Conservation (phyloP, 2,329 filamentous ascomycete species). For the Venturia aucupariae region DNA sequence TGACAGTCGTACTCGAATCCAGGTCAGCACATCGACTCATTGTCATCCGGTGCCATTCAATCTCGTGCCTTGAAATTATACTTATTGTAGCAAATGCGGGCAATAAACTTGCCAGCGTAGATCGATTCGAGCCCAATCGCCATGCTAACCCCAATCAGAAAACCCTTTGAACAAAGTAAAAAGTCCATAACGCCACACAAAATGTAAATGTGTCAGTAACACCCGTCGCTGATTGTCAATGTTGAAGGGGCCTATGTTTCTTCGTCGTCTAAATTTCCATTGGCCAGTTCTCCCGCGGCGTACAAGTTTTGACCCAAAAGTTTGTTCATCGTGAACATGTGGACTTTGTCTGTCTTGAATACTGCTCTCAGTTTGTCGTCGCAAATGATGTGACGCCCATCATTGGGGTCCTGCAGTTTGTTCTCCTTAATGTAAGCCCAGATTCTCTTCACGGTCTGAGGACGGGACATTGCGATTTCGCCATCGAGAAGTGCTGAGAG, state of each 20-base stretch:
- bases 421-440: constrained; percentile 92
- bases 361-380: constrained; percentile 86
- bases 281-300: constrained; percentile 57
- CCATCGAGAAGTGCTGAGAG: constrained; percentile 58
- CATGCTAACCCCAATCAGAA: constrained; percentile 2
- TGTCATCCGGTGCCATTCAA: not conserved
- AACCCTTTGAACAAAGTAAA: not conserved
- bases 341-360: constrained; percentile 82
- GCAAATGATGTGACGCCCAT: constrained; percentile 88
- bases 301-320: constrained; percentile 84
- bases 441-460: constrained; percentile 90
- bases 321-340: constrained; percentile 99
- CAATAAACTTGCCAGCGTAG: not conserved
- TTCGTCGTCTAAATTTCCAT: not conserved
- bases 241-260: not conserved
- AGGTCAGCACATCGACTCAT: not conserved
- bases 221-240: not conserved
- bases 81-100: not conserved
- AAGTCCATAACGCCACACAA: not conserved
- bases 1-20: too few species aligned
- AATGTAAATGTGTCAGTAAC: not conserved
- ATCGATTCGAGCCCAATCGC: not conserved
- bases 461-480: constrained; percentile 67
- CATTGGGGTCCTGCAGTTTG: constrained; percentile 78
- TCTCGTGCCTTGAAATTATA: not conserved